Base-by-base conservation (phyloP, 441 rosid genomes). In the Viola pubescens region DNA sequence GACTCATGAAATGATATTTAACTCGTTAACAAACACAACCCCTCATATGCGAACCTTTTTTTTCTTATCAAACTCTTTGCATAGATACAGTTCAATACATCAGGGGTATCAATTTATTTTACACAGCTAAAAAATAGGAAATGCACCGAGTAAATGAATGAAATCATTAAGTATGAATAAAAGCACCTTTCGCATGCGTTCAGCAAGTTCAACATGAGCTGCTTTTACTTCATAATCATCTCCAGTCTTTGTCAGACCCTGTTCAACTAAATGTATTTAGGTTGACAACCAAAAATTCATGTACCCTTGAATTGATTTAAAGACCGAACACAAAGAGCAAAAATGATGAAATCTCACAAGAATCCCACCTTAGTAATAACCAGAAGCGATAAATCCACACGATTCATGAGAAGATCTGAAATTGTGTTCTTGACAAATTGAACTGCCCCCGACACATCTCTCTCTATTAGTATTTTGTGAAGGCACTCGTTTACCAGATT, bases 181-280 rank as follows among this genome's bases (percentile, higher is more conserved):
- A 19, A 59, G 58, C 48, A 62, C 97, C 97, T 88, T 90, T 72
- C 97, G 96, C 97, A 94, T 94, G 67, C 97, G 94, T 69, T 94
- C 97, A 62, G 97, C 99, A 66, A 94, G 95, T 76, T 90, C 90
- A 62, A 85, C 99, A 71, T 94, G 97, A 71, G 97, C 99, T 66
- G 95, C 70, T 81, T 94, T 94, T 48, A 88, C 94, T 77, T 88
- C 95, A 45, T 94, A 94, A 69, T 94, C 94, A 62, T 94, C 99
- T 63, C 97, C 97, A 26, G 90, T 71, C 81, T 94, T 94, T 53
- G 94, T 94, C 71, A 94, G 69, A 59, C 97, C 99, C 99, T 94
- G 81, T 65, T n/a, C 52, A 62, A 54, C 37, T 5, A 62, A 65
- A 11, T 19, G 71, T 16, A 12, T 65, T 65, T 47, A 59, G 13